Base-by-base conservation (phyloP, 2,329 filamentous ascomycete species). In the Colletotrichum lini region DNA sequence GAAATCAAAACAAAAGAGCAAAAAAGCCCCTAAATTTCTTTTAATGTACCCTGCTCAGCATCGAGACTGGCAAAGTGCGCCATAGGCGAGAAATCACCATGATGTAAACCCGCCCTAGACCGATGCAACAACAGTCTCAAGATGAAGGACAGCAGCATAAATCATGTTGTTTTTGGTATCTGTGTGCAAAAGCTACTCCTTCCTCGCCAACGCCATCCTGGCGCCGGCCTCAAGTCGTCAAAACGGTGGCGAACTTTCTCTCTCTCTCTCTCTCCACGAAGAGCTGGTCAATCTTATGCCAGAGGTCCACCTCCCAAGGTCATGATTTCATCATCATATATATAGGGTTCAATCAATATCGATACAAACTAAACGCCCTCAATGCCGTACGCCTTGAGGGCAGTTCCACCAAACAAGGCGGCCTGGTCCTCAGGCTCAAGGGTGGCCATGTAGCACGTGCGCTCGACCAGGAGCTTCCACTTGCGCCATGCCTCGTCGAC, bases 401-500 rank as follows among this genome's bases (percentile, higher is more conserved):
- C 94, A 13, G 92, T 94, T 23, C 88, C 89, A 58, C 88, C 89
- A 90, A 94, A 98, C 58, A 98, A 85, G 80, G 87, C 88, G 71
- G 86, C 86, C 79, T 88, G 88, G 70, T 93, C 89, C 49, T 90
- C 88, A 18, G 90, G 86, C 2, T 80, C 84, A 72, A 95, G 79
- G 52, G 85, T 85, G 1, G 88, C 89, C 85, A 92, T 87, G 80
- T 87, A 85, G 74, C 95, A 88, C 75, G 94, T 85, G 73, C 84
- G 84, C 73, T 92, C 89, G 21, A 97, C 92, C 1, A 96, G 85
- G 23, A 85, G 85, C 73, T 85, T 89, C 95, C 95, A 98, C 76
- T 92, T 89, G 45, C 84, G 82, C 94, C 95, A 98, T 42, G 93
- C 91, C 58, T 87, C 83, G 52, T 85, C 85, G 0, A 76, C 65